Percentiles rank a stretch among this genome's conserved stretches.
These are phyloP conservation scores for Cymbopogon flexuosus DNA, from an alignment of 202 grass and related monocot genomes.

Conservation along the genomic window DNA sequence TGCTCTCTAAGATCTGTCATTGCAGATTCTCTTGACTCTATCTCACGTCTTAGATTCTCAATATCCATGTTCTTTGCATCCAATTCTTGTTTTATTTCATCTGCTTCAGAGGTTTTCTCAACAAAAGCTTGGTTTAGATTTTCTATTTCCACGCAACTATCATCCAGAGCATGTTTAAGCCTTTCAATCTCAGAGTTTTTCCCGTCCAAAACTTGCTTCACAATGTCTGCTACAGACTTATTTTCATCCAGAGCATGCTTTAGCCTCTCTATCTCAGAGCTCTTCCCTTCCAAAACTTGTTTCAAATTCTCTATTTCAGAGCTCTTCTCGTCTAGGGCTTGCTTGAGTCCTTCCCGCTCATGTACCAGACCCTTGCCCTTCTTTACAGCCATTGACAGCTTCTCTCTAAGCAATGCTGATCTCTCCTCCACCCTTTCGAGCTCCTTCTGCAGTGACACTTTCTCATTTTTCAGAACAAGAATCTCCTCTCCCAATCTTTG, in stretches of 20 bases:
- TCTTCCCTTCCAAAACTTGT: constrained; percentile 47
- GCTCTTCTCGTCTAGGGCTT: constrained; percentile 51
- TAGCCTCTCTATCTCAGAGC: constrained; percentile 54
- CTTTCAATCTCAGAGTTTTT: constrained; percentile 61
- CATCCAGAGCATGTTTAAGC: constrained; percentile 56
- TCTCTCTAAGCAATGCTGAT: constrained; percentile 90
- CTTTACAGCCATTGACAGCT: constrained; percentile 93
- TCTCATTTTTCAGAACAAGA: constrained; percentile 64
- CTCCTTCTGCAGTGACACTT: constrained; percentile 69
- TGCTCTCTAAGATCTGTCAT: constrained; percentile 61
- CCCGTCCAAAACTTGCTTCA: constrained; percentile 50
- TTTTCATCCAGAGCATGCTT: constrained; percentile 51
- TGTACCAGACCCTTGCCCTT: constrained; percentile 98
- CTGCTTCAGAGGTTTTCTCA: constrained; percentile 49
- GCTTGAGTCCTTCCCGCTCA: constrained; percentile 86
- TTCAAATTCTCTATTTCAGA: constrained; percentile 56
- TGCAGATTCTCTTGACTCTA: constrained; percentile 63
- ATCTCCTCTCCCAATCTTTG: constrained; percentile 47
- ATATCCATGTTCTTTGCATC: constrained; percentile 48
- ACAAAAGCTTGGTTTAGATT: constrained; percentile 57
- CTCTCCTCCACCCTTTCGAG: constrained; percentile 75
- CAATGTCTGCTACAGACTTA: constrained; percentile 37
- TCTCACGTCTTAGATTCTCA: constrained; percentile 59
- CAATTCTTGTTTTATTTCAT: constrained; percentile 54
- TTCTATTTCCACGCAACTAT: constrained; percentile 57